Percentiles rank a stretch among this genome's conserved stretches.
Conservation (phyloP, 2,329 filamentous ascomycete species). For the Moelleriella libera region DNA sequence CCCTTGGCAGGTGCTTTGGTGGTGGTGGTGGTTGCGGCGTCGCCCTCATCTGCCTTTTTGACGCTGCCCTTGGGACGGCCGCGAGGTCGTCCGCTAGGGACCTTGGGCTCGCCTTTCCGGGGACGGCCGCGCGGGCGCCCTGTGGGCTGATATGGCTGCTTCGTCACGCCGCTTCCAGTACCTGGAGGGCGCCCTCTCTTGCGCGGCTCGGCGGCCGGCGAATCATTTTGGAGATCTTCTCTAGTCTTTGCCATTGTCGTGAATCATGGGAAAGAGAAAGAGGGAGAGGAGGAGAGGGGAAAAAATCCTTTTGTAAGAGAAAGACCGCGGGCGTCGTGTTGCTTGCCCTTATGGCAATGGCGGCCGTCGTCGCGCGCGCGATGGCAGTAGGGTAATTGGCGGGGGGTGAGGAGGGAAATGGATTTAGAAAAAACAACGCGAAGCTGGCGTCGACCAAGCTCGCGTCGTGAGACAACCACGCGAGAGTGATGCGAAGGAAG, state of each 20-base stretch:
- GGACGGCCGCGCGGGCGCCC: conserved; percentile 30
- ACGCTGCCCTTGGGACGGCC: conserved; percentile 30
- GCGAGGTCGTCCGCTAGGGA: conserved; percentile 29
- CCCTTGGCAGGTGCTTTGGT: conserved; percentile 5
- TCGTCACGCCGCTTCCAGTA: conserved; percentile 11
- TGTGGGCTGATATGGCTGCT: conserved; percentile 17
- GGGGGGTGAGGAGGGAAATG: too few species aligned
- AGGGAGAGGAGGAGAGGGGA: not conserved
- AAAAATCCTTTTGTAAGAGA: not conserved
- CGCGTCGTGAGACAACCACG: too few species aligned
- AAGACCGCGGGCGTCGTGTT: too few species aligned
- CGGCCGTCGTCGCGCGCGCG: too few species aligned
- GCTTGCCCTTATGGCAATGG: too few species aligned
- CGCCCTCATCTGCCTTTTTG: conserved; percentile 12
- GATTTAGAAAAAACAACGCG: too few species aligned
- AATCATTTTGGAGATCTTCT: not conserved
- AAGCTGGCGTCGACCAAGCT: too few species aligned
- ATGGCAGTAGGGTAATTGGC: too few species aligned
- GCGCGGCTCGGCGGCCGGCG: not conserved
- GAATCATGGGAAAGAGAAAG: not conserved
- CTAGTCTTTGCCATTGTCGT: conserved; percentile 2
- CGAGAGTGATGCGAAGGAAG: too few species aligned
- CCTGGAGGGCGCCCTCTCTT: conserved; percentile 2
- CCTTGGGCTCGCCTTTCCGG: conserved; percentile 17
- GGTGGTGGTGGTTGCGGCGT: conserved; percentile 3